Evolutionary conservation across 1,139 yeast genomes (phyloP).

Genomic region (Kodamaea sp.): DNA sequence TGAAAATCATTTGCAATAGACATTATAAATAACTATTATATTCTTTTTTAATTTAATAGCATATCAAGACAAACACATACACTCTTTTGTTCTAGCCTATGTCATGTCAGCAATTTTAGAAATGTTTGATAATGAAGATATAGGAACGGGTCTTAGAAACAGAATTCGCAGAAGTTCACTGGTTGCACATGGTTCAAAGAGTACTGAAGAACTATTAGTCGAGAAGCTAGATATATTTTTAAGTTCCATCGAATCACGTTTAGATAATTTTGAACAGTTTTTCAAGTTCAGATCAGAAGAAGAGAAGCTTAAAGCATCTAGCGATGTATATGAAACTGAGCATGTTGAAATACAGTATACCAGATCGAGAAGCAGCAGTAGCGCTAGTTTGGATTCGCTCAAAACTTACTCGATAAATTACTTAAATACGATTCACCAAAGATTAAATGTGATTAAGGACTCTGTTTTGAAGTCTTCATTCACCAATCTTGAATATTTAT

Average conservation of each 20-base stretch:
- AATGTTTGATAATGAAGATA: neutral
- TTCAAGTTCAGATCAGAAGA: slow-evolving; percentile 33
- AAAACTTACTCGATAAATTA: slow-evolving; percentile 32
- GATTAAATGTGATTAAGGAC: slow-evolving; percentile 40
- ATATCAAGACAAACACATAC: too few species aligned
- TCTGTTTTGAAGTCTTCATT: slow-evolving; percentile 41
- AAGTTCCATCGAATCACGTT: slow-evolving; percentile 49
- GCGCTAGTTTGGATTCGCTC: slow-evolving; percentile 18
- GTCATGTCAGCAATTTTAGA: too few species aligned
- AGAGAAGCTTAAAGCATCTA: slow-evolving; percentile 6
- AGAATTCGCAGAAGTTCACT: neutral
- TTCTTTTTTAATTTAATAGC: too few species aligned
- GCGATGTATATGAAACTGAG: slow-evolving; percentile 7
- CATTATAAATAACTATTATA: too few species aligned
- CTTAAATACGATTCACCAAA: slow-evolving; percentile 40
- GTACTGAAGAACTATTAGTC: slow-evolving; percentile 48
- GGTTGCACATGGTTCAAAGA: neutral
- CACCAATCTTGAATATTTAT: slow-evolving; percentile 46
- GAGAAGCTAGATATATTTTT: slow-evolving; percentile 52
- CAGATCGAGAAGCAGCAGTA: slow-evolving; percentile 3
- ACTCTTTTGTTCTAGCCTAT: too few species aligned
- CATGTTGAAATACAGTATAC: slow-evolving; percentile 11
- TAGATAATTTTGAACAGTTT: slow-evolving; percentile 51
- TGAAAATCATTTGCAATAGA: too few species aligned
- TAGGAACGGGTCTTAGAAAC: slow-evolving; percentile 6